phyloP scores from a whole-genome alignment of 1,139 yeast species.

The Trichomonascaceae sp. region DNA sequence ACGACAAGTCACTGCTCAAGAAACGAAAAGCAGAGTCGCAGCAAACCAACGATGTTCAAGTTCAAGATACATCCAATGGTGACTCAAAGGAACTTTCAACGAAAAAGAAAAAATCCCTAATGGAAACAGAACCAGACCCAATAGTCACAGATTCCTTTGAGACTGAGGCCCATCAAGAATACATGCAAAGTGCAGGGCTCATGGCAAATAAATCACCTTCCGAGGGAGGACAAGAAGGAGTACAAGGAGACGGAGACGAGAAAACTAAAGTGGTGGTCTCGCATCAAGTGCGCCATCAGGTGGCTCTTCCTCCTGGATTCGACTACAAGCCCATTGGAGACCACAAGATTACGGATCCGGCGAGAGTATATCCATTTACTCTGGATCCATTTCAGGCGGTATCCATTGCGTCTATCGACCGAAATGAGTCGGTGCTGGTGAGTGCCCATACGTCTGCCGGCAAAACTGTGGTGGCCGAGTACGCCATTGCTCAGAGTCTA shows the following conservation, averaged over 20 bases:
- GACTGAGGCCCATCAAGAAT: constrained; percentile 83
- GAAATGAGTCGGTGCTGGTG: constrained; percentile 90
- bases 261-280: constrained; percentile 46
- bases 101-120: constrained; percentile 3
- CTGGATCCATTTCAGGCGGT: constrained; percentile 96
- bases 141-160: constrained; percentile 83
- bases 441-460: constrained; percentile 99
- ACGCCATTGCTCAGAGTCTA: constrained; percentile 91
- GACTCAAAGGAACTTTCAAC: neutral
- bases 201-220: neutral
- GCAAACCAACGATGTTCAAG: neutral
- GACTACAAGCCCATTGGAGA: constrained; percentile 80
- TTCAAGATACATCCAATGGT: neutral
- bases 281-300: constrained; percentile 96
- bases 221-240: constrained; percentile 61
- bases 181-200: constrained; percentile 25
- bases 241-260: constrained; percentile 31
- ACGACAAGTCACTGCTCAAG: neutral
- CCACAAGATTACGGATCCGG: constrained; percentile 48
- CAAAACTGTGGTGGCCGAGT: constrained; percentile 97
- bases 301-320: constrained; percentile 85
- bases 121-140: constrained; percentile 28
- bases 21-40: neutral
- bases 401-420: constrained; percentile 85
- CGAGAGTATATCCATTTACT: constrained; percentile 80